Conservation (phyloP, 2,329 filamentous ascomycete genomes). For the Calonectria hongkongensis region DNA sequence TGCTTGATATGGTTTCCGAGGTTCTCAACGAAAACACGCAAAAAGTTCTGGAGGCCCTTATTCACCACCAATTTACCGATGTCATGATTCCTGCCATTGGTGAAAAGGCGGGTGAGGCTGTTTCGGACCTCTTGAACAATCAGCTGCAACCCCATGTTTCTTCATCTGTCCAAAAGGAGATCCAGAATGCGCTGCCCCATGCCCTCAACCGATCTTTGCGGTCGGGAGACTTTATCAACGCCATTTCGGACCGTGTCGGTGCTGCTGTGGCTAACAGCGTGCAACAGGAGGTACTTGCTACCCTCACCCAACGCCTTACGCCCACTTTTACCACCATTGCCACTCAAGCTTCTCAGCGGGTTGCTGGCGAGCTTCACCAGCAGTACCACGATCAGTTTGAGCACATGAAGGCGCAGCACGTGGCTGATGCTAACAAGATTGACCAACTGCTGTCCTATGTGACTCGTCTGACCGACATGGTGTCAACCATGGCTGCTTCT, state of each 20-base stretch:
- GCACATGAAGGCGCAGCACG: constrained; percentile 70
- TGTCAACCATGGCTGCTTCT: constrained; percentile 80
- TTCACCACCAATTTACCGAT: constrained; percentile 84
- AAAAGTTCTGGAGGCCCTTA: constrained; percentile 84
- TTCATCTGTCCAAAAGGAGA: constrained; percentile 81
- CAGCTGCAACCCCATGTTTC: constrained; percentile 80
- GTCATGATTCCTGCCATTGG: constrained; percentile 85
- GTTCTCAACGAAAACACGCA: constrained; percentile 79
- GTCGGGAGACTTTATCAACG: constrained; percentile 82
- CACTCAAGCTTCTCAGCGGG: constrained; percentile 79
- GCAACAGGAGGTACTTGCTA: constrained; percentile 79
- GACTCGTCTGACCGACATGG: constrained; percentile 79
- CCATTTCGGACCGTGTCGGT: constrained; percentile 81
- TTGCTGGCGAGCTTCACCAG: constrained; percentile 81
- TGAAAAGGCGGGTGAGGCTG: constrained; percentile 78
- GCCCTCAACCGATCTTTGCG: constrained; percentile 74
- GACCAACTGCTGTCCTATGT: constrained; percentile 82
- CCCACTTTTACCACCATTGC: constrained; percentile 80
- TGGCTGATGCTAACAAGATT: constrained; percentile 77
- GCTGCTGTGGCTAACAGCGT: constrained; percentile 80
- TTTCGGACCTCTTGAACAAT: constrained; percentile 82
- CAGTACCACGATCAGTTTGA: constrained; percentile 72
- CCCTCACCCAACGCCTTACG: constrained; percentile 78
- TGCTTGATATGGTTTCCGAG: constrained; percentile 75
- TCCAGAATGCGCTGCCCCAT: constrained; percentile 82